A percentile compares a stretch with the other conserved stretches of the same genome.
phyloP scores from a whole-genome alignment of 257 asterid species.

The Solanum dulcamara region DNA sequence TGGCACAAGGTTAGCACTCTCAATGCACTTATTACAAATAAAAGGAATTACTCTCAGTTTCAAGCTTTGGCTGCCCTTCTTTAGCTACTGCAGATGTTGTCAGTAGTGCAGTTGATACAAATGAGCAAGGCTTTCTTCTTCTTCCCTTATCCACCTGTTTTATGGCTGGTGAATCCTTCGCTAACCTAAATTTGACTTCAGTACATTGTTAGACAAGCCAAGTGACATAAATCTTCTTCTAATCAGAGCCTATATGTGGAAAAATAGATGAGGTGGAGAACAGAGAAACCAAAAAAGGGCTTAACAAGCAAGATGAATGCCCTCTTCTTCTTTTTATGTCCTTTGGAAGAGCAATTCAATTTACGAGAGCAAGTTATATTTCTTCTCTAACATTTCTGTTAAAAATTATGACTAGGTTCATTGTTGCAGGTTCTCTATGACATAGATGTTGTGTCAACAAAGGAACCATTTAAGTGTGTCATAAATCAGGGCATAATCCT shows the following conservation, averaged over 20 bases:
- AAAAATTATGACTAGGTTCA: background rate
- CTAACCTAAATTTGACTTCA: background rate
- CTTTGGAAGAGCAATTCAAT: background rate
- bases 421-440: slow-evolving; percentile 84
- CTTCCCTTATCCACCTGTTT: background rate
- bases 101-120: background rate
- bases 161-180: background rate
- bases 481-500: slow-evolving; percentile 98
- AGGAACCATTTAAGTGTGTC: slow-evolving; percentile 95
- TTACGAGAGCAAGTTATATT: background rate
- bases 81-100: background rate
- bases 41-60: background rate
- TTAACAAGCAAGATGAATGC: background rate
- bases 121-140: background rate
- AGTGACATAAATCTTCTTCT: background rate
- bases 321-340: background rate
- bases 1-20: slow-evolving; percentile 87
- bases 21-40: background rate
- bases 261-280: background rate
- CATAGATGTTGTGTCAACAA: slow-evolving; percentile 74
- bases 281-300: background rate
- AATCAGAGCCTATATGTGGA: background rate
- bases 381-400: background rate
- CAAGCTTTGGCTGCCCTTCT: background rate
- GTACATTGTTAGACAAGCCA: background rate